Evolutionary conservation across 1,139 yeast species (phyloP), one percentile per base, ranked within the genome.

Genomic region (Suhomyces chickasaworum): DNA sequence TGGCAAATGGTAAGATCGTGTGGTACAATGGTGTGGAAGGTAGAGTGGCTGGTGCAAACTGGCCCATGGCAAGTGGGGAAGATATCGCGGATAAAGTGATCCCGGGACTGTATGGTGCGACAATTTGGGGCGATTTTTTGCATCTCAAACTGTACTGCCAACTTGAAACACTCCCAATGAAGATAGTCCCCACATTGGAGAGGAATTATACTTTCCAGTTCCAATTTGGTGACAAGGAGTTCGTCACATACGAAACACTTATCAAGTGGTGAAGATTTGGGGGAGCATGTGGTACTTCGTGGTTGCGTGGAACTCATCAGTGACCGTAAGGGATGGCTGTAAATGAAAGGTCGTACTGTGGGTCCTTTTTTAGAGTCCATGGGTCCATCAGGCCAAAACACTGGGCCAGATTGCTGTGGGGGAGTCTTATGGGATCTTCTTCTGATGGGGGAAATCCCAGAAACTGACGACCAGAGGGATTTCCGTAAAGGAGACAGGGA

Each of bases 211-310:
- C 55, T 54, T 49, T 73, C 78, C n/a, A 61, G 57, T 10, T 55
- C 58, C n/a, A 73, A 59, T 39, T 65, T 68, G 12, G 66, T 61
- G 39, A 64, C 58, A 12, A 73, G 58, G 9, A 58, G 53, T 45
- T 73, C 78, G 12, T 64, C 65, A 52, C 78, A 73, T 8, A 73
- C 62, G 39, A 66, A 68, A 47, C 78, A 73, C 17, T 47, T 55
- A n/a, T 47, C 54, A 6, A 25, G 43, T 7, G 45, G 44, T 13
- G 13, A 15, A 21, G 17, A 47, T 47, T 15, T 41, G 16, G 38
- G 13, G 23, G 40, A 5, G 17, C n/a, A n/a, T 13, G 27, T 8
- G 20, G 34, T 8, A 7, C 25, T 20, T 16, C 25, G 12, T 13
- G 29, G 8, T n/a, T 13, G 18, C 18, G 7, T 25, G 17, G 27